Percentiles rank a stretch among this genome's conserved stretches.
phyloP scores from a whole-genome alignment of 2,329 filamentous ascomycete species.

The Plenodomus biglobosus region DNA sequence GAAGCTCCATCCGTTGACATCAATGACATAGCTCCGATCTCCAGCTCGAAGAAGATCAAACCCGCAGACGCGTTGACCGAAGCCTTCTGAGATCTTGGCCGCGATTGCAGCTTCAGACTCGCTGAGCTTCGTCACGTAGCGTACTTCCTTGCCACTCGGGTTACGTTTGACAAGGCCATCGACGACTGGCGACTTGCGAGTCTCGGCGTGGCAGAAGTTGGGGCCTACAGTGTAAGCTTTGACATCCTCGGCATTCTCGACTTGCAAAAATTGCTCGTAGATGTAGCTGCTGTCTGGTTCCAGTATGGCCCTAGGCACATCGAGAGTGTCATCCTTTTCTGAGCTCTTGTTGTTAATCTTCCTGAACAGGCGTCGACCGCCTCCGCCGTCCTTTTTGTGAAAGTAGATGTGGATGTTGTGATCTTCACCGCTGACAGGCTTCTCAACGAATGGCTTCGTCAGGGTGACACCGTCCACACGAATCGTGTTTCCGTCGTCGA shows the following conservation, averaged over 20 bases:
- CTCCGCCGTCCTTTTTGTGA: conserved; percentile 80
- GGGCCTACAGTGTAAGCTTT: conserved; percentile 97
- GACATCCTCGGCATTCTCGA: conserved; percentile 96
- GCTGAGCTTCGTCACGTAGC: conserved; percentile 86
- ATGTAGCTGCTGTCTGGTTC: conserved; percentile 84
- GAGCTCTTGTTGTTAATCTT: conserved; percentile 99
- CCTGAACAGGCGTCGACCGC: conserved; percentile 87
- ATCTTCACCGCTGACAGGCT: conserved; percentile 96
- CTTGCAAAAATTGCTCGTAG: conserved; percentile 95
- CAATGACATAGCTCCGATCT: conserved; percentile 93
- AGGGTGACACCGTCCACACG: conserved; percentile 81
- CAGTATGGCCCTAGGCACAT: conserved; percentile 75
- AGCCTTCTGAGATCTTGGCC: conserved; percentile 83
- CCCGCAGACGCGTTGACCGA: conserved; percentile 92
- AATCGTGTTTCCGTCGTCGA: conserved; percentile 87
- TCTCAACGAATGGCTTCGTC: conserved; percentile 95
- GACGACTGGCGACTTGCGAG: conserved; percentile 93
- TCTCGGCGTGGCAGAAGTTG: conserved; percentile 93
- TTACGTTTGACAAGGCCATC: conserved; percentile 95
- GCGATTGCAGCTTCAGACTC: conserved; percentile 83
- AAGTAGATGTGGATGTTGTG: conserved; percentile 99
- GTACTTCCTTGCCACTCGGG: conserved; percentile 93
- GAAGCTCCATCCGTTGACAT: conserved; percentile 99
- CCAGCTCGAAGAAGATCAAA: conserved; percentile 89
- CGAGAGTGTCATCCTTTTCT: conserved; percentile 80